phyloP scores from a whole-genome alignment of 805 yeast species.

The Starmerella sp. region DNA sequence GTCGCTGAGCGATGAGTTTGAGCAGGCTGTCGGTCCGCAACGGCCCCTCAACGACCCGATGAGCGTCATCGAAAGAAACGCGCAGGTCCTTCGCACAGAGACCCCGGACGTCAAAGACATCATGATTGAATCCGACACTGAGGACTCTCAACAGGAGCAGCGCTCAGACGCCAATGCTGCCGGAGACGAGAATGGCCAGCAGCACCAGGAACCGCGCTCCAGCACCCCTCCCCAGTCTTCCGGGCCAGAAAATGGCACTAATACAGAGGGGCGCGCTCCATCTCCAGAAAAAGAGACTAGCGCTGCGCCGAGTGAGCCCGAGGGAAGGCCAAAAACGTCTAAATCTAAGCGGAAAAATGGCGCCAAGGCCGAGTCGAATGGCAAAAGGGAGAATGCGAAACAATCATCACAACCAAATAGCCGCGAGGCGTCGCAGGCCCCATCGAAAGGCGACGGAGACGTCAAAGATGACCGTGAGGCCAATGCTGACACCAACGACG shows the following conservation, averaged over 20 bases:
- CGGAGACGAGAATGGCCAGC: not conserved
- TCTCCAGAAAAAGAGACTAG: too few species aligned
- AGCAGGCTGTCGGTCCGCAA: conserved; percentile 10
- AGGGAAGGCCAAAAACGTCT: not conserved
- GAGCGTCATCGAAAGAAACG: conserved; percentile 20
- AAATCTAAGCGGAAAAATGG: not conserved
- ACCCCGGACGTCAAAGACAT: conserved; percentile 21
- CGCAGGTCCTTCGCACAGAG: conserved; percentile 16
- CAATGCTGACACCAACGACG: too few species aligned
- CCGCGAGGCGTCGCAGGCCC: too few species aligned
- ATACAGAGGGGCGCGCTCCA: too few species aligned
- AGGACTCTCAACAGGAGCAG: not conserved
- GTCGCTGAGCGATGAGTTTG: conserved; percentile 50
- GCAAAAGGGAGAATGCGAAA: not conserved
- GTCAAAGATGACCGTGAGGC: not conserved
- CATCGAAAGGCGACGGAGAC: not conserved
- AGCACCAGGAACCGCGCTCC: too few species aligned
- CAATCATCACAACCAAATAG: not conserved
- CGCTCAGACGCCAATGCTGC: not conserved
- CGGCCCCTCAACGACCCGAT: conserved; percentile 16
- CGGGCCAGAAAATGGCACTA: not conserved
- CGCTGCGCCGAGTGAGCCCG: not conserved
- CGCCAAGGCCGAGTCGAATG: not conserved
- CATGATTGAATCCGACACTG: conserved; percentile 6
- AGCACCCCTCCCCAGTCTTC: too few species aligned